Conservation (phyloP, 345 rosid species). For the Gossypium stocksii region DNA sequence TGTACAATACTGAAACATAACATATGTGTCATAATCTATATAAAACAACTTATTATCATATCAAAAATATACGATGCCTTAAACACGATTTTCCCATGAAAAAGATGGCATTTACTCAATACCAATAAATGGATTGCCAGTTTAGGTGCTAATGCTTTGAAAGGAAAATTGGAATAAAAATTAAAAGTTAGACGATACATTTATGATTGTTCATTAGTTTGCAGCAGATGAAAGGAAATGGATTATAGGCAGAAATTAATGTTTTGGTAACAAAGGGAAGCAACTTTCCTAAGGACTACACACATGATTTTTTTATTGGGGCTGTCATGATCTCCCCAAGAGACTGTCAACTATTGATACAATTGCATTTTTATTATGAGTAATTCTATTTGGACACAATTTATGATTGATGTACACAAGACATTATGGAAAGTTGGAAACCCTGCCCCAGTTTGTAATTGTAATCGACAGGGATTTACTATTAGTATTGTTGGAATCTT, state of each 20-base stretch:
- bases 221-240: neutral
- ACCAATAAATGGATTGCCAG: neutral
- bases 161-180: neutral
- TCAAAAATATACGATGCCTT: too few relatives aligned
- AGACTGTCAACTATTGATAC: slow-evolving; percentile 13
- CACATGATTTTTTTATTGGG: neutral
- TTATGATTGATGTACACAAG: slow-evolving; percentile 4
- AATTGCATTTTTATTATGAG: slow-evolving; percentile 17
- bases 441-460: neutral
- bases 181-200: neutral
- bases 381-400: neutral
- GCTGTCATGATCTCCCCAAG: neutral
- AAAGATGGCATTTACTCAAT: neutral
- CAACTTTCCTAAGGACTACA: neutral
- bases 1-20: too few relatives aligned
- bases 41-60: too few relatives aligned
- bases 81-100: neutral
- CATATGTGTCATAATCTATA: too few relatives aligned
- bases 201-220: neutral
- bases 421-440: neutral
- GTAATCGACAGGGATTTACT: neutral
- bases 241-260: neutral
- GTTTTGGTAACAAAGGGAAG: neutral
- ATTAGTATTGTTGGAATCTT: neutral
- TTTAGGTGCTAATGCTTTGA: neutral